Evolutionary conservation across 495 filamentous ascomycete species (phyloP).

Genomic region (Daldinia vernicosa): DNA sequence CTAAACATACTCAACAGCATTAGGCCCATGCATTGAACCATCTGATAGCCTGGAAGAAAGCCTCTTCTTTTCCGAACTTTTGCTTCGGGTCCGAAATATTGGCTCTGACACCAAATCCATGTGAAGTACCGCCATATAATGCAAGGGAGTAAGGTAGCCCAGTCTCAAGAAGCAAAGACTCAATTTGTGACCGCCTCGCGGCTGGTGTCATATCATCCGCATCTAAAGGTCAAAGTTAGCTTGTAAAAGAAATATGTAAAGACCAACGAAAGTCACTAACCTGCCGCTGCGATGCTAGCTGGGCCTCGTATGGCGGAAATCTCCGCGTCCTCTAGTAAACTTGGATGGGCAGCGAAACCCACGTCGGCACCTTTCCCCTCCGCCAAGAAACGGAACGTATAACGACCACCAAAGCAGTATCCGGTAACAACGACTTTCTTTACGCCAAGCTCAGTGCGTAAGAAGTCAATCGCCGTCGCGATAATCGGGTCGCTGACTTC

Average conservation of each 20-base stretch:
- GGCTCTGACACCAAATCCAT: slow-evolving; percentile 75
- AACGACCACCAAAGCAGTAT: slow-evolving; percentile 68
- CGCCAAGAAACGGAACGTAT: slow-evolving; percentile 54
- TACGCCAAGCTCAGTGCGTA: slow-evolving; percentile 64
- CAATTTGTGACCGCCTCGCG: slow-evolving; percentile 64
- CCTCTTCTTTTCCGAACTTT: slow-evolving; percentile 80
- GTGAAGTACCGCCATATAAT: slow-evolving; percentile 69
- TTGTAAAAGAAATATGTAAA: not conserved
- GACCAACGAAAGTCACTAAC: slow-evolving; percentile 50
- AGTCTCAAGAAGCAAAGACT: slow-evolving; percentile 47
- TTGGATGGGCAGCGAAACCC: slow-evolving; percentile 76
- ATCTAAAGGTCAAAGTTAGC: slow-evolving; percentile 52
- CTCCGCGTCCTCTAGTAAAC: slow-evolving; percentile 70
- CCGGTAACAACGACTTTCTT: slow-evolving; percentile 71
- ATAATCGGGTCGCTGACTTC: slow-evolving; percentile 70
- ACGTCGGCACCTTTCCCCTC: slow-evolving; percentile 62
- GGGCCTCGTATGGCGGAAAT: slow-evolving; percentile 69
- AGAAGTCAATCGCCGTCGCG: slow-evolving; percentile 64
- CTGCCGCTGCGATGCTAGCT: slow-evolving; percentile 73
- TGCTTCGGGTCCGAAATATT: slow-evolving; percentile 65
- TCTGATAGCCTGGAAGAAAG: slow-evolving; percentile 74
- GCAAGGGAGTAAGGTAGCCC: slow-evolving; percentile 68
- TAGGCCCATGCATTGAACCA: slow-evolving; percentile 68
- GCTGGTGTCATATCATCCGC: slow-evolving; percentile 70
- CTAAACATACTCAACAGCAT: not conserved